These are phyloP conservation scores for Arabidopsis lyrata DNA, from an alignment of 441 rosid species.

Conservation along the genomic window DNA sequence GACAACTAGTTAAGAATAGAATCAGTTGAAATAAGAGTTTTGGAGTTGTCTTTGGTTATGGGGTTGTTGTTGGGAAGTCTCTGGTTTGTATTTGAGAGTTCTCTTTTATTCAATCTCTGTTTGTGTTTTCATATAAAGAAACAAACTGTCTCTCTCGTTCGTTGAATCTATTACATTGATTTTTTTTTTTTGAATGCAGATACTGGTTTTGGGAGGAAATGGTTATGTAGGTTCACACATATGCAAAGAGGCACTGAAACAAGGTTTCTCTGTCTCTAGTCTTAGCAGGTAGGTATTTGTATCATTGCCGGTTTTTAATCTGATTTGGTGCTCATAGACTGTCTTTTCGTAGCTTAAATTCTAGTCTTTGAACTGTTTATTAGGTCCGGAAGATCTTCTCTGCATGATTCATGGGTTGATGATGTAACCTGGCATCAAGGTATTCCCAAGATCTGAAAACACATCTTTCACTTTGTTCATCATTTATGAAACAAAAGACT, in stretches of 20 bases:
- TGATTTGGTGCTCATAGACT: neutral
- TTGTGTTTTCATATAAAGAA: slow-evolving; percentile 5
- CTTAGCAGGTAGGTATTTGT: slow-evolving; percentile 60
- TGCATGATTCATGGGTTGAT: slow-evolving; percentile 52
- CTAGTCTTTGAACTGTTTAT: slow-evolving; percentile 4
- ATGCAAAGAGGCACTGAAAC: slow-evolving; percentile 54
- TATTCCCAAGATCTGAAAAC: neutral
- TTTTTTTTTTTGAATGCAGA: slow-evolving; percentile 43
- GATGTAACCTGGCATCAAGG: slow-evolving; percentile 55
- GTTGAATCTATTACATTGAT: neutral
- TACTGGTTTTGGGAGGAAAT: slow-evolving; percentile 60
- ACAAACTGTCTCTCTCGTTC: slow-evolving; percentile 12
- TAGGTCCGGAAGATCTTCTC: slow-evolving; percentile 57
- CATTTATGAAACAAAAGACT: neutral
- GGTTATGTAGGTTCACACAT: slow-evolving; percentile 62
- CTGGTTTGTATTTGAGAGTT: neutral
- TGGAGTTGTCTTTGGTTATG: neutral
- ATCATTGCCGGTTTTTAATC: neutral
- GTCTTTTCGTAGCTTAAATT: slow-evolving; percentile 1
- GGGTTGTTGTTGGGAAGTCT: neutral
- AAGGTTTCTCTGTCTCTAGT: slow-evolving; percentile 54
- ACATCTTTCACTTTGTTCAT: neutral
- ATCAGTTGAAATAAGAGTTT: slow-evolving; percentile 3
- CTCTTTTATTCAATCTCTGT: neutral
- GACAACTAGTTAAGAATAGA: neutral